These are phyloP conservation scores for Ascochyta lentis DNA, from an alignment of 2,329 filamentous ascomycete species.

Conservation along the genomic window DNA sequence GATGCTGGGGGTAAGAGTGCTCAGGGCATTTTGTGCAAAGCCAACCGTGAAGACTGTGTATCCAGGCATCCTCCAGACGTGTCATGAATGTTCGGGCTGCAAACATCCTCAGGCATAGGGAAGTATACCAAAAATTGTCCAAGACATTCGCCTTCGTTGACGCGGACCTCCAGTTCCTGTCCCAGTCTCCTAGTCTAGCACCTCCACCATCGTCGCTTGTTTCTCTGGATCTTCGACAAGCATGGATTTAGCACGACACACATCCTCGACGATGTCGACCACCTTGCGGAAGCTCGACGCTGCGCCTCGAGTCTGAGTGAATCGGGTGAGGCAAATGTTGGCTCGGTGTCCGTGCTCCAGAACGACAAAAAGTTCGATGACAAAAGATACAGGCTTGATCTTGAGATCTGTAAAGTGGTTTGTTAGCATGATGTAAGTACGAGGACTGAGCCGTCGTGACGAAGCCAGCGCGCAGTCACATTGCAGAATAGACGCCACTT, in stretches of 20 bases:
- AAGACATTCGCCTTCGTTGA: neutral
- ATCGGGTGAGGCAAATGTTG: slow-evolving; percentile 79
- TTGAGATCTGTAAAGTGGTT: slow-evolving; percentile 66
- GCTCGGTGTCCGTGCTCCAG: slow-evolving; percentile 82
- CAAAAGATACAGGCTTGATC: slow-evolving; percentile 87
- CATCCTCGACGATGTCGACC: slow-evolving; percentile 74
- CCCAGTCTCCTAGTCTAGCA: slow-evolving; percentile 38
- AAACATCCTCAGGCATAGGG: neutral
- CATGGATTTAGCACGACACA: slow-evolving; percentile 70
- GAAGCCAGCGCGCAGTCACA: slow-evolving; percentile 26
- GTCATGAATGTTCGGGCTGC: neutral
- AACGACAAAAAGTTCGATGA: slow-evolving; percentile 85
- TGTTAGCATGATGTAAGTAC: slow-evolving; percentile 13
- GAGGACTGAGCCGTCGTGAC: neutral
- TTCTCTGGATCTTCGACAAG: slow-evolving; percentile 67
- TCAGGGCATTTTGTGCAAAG: slow-evolving; percentile 1
- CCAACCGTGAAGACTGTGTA: slow-evolving; percentile 7
- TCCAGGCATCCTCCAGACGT: slow-evolving; percentile 14
- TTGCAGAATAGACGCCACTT: slow-evolving; percentile 21
- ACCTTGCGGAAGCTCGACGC: slow-evolving; percentile 88
- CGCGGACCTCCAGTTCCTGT: neutral
- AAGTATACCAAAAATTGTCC: slow-evolving; percentile 1
- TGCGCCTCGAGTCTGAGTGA: slow-evolving; percentile 90
- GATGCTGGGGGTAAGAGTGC: neutral
- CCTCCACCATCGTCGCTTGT: slow-evolving; percentile 53